These are phyloP conservation scores for Fraxinus nigra DNA, from an alignment of 305 asterid genomes.

Conservation along the genomic window DNA sequence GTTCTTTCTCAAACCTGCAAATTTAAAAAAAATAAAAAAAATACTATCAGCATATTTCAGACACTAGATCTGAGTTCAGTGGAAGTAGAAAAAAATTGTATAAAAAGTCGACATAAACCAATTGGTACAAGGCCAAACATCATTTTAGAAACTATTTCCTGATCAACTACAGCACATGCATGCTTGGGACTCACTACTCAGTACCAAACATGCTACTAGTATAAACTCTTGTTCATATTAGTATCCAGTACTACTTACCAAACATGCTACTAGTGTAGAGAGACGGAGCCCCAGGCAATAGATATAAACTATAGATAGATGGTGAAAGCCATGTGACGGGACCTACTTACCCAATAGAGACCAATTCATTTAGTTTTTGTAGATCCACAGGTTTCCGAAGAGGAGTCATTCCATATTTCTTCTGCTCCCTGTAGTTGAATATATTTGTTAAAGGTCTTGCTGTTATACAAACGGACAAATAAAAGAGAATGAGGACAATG, in stretches of 20 bases:
- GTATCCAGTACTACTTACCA: background rate
- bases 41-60: conserved; percentile 18
- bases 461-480: background rate
- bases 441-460: conserved; percentile 14
- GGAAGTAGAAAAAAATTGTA: background rate
- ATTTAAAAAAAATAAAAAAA: background rate
- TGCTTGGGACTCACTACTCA: background rate
- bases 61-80: conserved; percentile 1
- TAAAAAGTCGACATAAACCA: background rate
- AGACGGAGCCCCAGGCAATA: background rate
- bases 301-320: background rate
- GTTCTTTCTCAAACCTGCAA: conserved; percentile 66
- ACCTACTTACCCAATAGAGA: conserved; percentile 68
- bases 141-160: background rate
- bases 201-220: background rate
- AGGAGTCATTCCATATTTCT: conserved; percentile 72
- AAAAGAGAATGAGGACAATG: background rate
- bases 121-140: background rate
- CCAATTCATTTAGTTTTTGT: conserved; percentile 61
- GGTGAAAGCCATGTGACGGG: background rate
- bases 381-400: conserved; percentile 82
- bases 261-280: background rate
- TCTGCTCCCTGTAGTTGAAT: conserved; percentile 69
- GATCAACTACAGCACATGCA: background rate
- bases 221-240: background rate